A percentile compares a stretch with the other conserved stretches of the same genome.
Conservation (phyloP, 2,329 filamentous ascomycete species). For the Epichloe uncinata region DNA sequence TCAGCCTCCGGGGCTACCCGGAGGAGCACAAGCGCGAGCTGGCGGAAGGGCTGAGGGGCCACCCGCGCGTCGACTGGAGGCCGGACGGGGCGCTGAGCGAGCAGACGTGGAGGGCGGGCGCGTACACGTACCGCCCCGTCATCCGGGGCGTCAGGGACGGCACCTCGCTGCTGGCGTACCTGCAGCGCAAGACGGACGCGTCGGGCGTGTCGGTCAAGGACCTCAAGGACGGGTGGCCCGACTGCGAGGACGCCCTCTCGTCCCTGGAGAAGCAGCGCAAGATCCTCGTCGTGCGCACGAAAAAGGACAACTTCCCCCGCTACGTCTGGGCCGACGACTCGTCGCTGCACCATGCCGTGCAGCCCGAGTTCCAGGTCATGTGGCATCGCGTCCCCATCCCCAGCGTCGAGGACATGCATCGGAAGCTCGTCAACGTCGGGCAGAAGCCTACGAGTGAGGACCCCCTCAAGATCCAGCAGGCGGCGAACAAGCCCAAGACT, state of each 20-base stretch:
- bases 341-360: conserved; percentile 59
- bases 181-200: conserved; percentile 71
- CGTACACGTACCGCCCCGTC: conserved; percentile 72
- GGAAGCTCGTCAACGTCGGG: conserved; percentile 61
- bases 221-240: conserved; percentile 89
- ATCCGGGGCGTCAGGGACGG: conserved; percentile 67
- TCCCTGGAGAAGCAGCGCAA: conserved; percentile 65
- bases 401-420: conserved; percentile 59
- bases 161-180: conserved; percentile 62
- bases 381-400: conserved; percentile 77
- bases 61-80: conserved; percentile 44
- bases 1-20: conserved; percentile 53
- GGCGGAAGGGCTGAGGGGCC: conserved; percentile 52
- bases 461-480: conserved; percentile 35
- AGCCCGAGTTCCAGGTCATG: conserved; percentile 68
- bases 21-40: conserved; percentile 52
- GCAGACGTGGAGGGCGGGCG: conserved; percentile 54
- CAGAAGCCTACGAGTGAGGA: conserved; percentile 78
- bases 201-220: conserved; percentile 76
- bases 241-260: conserved; percentile 66
- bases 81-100: conserved; percentile 46
- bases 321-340: conserved; percentile 86
- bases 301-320: conserved; percentile 82
- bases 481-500: conserved; percentile 50
- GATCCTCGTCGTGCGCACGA: conserved; percentile 75